Conservation (phyloP, 2,329 filamentous ascomycete species). For the Clathrospora elynae region DNA sequence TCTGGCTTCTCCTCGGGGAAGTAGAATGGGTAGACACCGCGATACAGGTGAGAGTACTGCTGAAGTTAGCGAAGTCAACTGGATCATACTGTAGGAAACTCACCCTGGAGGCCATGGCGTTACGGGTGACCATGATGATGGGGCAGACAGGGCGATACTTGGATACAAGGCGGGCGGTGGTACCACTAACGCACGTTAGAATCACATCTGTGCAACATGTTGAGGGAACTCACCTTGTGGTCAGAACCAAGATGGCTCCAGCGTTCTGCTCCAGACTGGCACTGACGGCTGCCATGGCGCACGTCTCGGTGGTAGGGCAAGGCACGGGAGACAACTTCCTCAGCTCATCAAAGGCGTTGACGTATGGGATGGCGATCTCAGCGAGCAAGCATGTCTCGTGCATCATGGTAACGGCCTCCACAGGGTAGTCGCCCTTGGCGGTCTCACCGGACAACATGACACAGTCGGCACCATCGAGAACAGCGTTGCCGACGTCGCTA, state of each 20-base stretch:
- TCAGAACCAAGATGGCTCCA: constrained; percentile 92
- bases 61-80: constrained; percentile 20
- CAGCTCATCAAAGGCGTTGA: constrained; percentile 95
- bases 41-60: constrained; percentile 88
- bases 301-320: constrained; percentile 87
- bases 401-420: constrained; percentile 95
- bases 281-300: constrained; percentile 95
- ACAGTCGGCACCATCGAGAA: constrained; percentile 97
- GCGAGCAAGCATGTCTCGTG: constrained; percentile 95
- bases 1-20: constrained; percentile 94
- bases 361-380: constrained; percentile 96
- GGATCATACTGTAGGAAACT: constrained; percentile 30
- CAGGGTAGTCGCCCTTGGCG: constrained; percentile 94
- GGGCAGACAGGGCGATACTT: constrained; percentile 99
- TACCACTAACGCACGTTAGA: constrained; percentile 64
- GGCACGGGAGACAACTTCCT: constrained; percentile 81
- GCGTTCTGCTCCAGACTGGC: constrained; percentile 96
- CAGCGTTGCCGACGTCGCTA: constrained; percentile 96
- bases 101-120: constrained; percentile 74
- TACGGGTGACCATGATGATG: constrained; percentile 98
- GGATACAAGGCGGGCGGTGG: constrained; percentile 91
- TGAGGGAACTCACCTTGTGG: constrained; percentile 69
- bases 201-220: constrained; percentile 4
- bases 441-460: constrained; percentile 99
- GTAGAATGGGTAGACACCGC: constrained; percentile 96